Percentiles rank a stretch among this genome's conserved stretches.
Conservation (phyloP, 495 filamentous ascomycete species). For the Glutinoglossum americanum region DNA sequence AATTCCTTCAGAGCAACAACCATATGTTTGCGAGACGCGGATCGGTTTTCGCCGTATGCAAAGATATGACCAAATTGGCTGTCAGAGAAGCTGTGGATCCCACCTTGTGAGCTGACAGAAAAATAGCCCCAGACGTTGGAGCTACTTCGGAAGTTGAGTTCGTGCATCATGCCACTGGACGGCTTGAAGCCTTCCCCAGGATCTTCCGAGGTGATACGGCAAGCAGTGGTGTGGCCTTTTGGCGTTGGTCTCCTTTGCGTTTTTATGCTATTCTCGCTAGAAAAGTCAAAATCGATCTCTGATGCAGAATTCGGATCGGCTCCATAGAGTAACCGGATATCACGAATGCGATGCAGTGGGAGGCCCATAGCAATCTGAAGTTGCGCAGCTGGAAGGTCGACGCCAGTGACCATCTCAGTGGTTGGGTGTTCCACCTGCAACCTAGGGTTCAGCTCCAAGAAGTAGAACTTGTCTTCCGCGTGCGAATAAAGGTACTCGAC, state of each 20-base stretch:
- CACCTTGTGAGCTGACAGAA: conserved; percentile 87
- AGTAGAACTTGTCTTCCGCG: conserved; percentile 97
- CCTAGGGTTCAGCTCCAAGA: conserved; percentile 93
- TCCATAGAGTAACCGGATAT: conserved; percentile 90
- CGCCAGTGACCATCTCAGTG: conserved; percentile 97
- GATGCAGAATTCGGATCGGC: conserved; percentile 72
- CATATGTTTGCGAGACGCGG: conserved; percentile 97
- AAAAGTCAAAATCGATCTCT: conserved; percentile 93
- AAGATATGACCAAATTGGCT: conserved; percentile 99
- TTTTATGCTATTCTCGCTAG: conserved; percentile 58
- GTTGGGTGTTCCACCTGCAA: conserved; percentile 98
- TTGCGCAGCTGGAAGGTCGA: conserved; percentile 92
- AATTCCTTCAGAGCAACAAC: conserved; percentile 95
- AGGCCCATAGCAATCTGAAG: conserved; percentile 98
- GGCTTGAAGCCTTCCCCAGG: conserved; percentile 99
- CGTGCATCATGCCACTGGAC: conserved; percentile 95
- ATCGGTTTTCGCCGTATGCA: conserved; percentile 91
- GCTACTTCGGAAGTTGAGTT: conserved; percentile 94
- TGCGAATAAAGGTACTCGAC: conserved; percentile 99
- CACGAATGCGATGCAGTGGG: conserved; percentile 81
- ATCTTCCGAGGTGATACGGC: conserved; percentile 98
- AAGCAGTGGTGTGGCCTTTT: conserved; percentile 93
- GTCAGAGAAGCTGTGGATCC: conserved; percentile 98
- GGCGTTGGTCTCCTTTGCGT: conserved; percentile 76
- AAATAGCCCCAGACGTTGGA: conserved; percentile 99